phyloP scores from a whole-genome alignment of 257 asterid species.

The Catharanthus roseus region DNA sequence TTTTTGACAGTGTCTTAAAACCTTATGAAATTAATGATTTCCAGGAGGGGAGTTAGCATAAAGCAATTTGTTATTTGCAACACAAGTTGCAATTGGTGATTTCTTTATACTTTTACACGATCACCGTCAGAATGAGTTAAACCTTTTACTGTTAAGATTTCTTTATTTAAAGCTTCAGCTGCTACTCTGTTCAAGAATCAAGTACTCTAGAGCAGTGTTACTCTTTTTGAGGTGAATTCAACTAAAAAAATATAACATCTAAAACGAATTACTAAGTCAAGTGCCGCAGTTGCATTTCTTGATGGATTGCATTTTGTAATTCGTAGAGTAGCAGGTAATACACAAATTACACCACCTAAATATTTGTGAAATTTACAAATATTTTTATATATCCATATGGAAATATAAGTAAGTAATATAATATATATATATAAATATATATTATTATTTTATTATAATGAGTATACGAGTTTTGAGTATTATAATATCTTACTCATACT shows the following conservation, averaged over 20 bases:
- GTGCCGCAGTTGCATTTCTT: constrained; percentile 26
- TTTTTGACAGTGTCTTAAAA: background rate
- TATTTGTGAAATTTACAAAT: too few species aligned
- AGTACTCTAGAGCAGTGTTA: background rate
- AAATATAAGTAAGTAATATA: too few species aligned
- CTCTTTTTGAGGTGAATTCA: background rate
- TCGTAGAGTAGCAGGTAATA: constrained; percentile 54
- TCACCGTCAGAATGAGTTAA: background rate
- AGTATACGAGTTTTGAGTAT: too few species aligned
- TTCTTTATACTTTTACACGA: background rate
- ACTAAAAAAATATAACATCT: background rate
- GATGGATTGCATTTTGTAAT: constrained; percentile 32
- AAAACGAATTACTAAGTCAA: constrained; percentile 35
- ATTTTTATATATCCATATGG: too few species aligned
- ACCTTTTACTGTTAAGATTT: background rate
- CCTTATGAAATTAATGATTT: background rate
- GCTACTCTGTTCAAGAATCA: background rate
- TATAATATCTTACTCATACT: too few species aligned
- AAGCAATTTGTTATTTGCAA: background rate
- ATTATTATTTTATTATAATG: too few species aligned
- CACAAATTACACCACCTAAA: constrained; percentile 59
- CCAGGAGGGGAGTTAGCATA: too few species aligned
- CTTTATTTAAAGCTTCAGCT: background rate
- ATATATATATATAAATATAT: too few species aligned
- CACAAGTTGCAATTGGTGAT: background rate